Evolutionary conservation across 2,329 filamentous ascomycete genomes (phyloP).

Genomic region (Reticulascus tulasneorum): DNA sequence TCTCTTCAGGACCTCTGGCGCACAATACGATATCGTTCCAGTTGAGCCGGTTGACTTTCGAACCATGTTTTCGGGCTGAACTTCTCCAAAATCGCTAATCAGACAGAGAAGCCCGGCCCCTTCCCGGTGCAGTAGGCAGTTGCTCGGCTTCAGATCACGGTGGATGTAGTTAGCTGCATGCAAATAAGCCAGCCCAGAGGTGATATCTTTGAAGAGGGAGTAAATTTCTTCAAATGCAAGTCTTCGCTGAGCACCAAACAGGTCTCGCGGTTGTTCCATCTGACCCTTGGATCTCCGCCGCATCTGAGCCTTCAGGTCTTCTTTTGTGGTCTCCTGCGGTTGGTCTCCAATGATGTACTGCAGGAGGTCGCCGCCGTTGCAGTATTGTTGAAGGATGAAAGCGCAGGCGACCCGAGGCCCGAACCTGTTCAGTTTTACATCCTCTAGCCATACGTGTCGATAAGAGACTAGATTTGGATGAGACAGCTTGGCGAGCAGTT

Average conservation of each 20-base stretch:
- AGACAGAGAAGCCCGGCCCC: constrained; percentile 71
- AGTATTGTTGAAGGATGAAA: constrained; percentile 97
- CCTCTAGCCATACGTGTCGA: constrained; percentile 94
- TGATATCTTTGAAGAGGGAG: constrained; percentile 93
- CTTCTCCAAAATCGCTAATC: constrained; percentile 97
- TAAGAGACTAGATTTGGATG: constrained; percentile 97
- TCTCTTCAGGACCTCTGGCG: constrained; percentile 80
- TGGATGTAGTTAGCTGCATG: constrained; percentile 93
- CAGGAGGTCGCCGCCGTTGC: constrained; percentile 87
- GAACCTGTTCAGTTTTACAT: constrained; percentile 78
- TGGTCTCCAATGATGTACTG: constrained; percentile 74
- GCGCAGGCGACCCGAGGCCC: constrained; percentile 89
- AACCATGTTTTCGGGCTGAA: constrained; percentile 76
- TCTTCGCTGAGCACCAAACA: constrained; percentile 36
- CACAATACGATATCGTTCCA: constrained; percentile 95
- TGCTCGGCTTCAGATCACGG: constrained; percentile 91
- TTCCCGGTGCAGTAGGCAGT: constrained; percentile 81
- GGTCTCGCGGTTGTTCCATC: constrained; percentile 55
- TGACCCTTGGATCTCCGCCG: constrained; percentile 78
- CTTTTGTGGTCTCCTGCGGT: constrained; percentile 64
- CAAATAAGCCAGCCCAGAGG: constrained; percentile 83
- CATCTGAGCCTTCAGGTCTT: constrained; percentile 84
- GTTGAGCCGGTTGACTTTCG: constrained; percentile 91
- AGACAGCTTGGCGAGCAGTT: constrained; percentile 83
- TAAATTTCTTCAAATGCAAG: constrained; percentile 87